Evolutionary conservation across 208 protist genomes (phyloP), one percentile per base, ranked within the genome.

Genomic region (Crithidia brevicula): DNA sequence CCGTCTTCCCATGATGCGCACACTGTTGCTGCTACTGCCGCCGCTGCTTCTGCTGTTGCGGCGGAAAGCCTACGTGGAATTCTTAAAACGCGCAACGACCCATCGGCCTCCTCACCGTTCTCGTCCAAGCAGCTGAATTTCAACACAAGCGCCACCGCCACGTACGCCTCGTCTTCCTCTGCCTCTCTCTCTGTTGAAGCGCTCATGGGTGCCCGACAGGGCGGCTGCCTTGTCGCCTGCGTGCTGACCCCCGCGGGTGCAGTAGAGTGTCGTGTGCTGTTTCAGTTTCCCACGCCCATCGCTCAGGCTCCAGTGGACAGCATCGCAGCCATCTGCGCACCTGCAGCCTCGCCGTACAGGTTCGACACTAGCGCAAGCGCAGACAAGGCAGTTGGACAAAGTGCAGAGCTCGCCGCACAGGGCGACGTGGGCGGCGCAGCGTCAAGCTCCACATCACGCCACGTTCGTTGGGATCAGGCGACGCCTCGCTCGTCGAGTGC

Each of bases 171-270:
- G 15, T 45, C 0, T 3, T 3, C 31, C 3, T 36, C 6, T 3
- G 1, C 4, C 20, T 16, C 47, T 13, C 0, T 7, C n/a, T 20
- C 40, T 2, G 58, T 54, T 7, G 80, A 82, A 25, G 72, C 70
- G 28, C 61, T 86, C 9, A 40, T 89, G 4, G 83, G 79, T 22
- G 70, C 76, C 16, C 60, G 47, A 31, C 62, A 50, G 18, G 72
- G 79, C 3, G 83, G 83, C n/a, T 15, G 75, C 18, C 30, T 89
- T n/a, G 33, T 89, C 10, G 62, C 54, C 5, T 78, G 77, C 36
- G 51, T 58, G 20, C 43, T 89, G 34, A 80, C 72, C 15, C 63
- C 42, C 7, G 25, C 53, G 0, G 79, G 79, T 30, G 64, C 78
- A 6, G 40, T 68, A 45, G 67, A 58, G 4, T 38, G 67, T 2